Evolutionary conservation across 2,329 filamentous ascomycete genomes (phyloP), one percentile per base, ranked within the genome.

Genomic region (Lecanicillium sp.): DNA sequence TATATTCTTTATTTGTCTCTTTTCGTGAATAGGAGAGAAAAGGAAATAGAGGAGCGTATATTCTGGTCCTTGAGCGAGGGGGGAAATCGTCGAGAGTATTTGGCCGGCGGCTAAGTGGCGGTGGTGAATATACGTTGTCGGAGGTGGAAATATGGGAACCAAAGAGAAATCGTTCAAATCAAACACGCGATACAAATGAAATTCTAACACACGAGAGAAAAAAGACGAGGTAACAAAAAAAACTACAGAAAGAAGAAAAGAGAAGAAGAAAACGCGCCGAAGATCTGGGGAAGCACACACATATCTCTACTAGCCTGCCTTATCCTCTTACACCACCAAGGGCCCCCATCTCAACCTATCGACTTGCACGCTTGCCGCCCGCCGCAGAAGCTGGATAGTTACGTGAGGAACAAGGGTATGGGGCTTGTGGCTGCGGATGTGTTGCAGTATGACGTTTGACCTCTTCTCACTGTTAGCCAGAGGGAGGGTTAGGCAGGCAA

Each of bases 181-280:
- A 40, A 47, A 44, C 46, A 41, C 42, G 36, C 15, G 14, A 40
- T 51, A 58, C 39, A 36, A 49, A 50, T 35, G 42, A 35, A 41
- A 53, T 44, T 45, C 47, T 51, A 29, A 41, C 44, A 52, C 50
- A 48, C 48, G 41, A 29, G 27, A 49, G 27, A 46, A 37, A 41
- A 41, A 19, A 32, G 14, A 23, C 3, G 15, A 32, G 41, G 20
- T 15, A 29, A 38, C 8, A 44, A 48, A 23, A 38, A 29, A 32
- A 33, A 44, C 40, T 35, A 30, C 26, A 48, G 21, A 29, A 38
- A n/a, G 9, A 9, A 39, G 17, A n/a, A 43, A 24, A 33, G 19
- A 17, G 30, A 20, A 8, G 21, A 44, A 11, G 5, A n/a, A n/a
- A n/a, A n/a, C n/a, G n/a, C n/a, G n/a, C n/a, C n/a, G n/a, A n/a